Evolutionary conservation across 257 asterid genomes (phyloP).

Genomic region (Cordia subcordata): DNA sequence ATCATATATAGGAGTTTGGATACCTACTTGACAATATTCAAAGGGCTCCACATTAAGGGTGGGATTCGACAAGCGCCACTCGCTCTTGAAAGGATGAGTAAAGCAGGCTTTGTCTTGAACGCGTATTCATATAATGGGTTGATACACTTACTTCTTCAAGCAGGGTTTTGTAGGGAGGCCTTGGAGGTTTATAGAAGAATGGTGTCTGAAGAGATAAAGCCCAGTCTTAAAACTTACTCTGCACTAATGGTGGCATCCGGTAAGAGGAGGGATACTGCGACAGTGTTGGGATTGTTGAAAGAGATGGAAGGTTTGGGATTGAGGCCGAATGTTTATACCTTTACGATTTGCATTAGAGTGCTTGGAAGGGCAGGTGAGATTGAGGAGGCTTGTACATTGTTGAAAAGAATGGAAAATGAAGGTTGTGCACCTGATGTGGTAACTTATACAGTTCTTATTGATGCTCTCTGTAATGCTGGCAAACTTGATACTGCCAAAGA

Average conservation of each 20-base stretch:
- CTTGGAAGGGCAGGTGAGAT: constrained; percentile 93
- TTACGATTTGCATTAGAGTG: constrained; percentile 86
- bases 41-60: constrained; percentile 58
- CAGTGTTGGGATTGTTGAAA: constrained; percentile 65
- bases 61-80: constrained; percentile 63
- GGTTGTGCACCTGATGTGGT: constrained; percentile 95
- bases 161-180: constrained; percentile 71
- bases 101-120: constrained; percentile 63
- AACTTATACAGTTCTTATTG: constrained; percentile 88
- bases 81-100: constrained; percentile 76
- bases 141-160: constrained; percentile 84
- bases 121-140: constrained; percentile 92
- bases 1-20: constrained; percentile 69
- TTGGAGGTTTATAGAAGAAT: constrained; percentile 59
- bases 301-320: constrained; percentile 83
- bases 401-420: constrained; percentile 77
- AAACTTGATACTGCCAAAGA: constrained; percentile 66
- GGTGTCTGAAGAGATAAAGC: constrained; percentile 74
- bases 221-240: constrained; percentile 91
- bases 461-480: constrained; percentile 91
- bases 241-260: constrained; percentile 96
- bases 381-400: constrained; percentile 52
- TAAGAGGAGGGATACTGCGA: constrained; percentile 67
- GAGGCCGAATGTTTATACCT: constrained; percentile 87
- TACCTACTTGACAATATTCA: constrained; percentile 77